Evolutionary conservation across 2,329 filamentous ascomycete genomes (phyloP).

Genomic region (Stachybotrys chlorohalonatus): DNA sequence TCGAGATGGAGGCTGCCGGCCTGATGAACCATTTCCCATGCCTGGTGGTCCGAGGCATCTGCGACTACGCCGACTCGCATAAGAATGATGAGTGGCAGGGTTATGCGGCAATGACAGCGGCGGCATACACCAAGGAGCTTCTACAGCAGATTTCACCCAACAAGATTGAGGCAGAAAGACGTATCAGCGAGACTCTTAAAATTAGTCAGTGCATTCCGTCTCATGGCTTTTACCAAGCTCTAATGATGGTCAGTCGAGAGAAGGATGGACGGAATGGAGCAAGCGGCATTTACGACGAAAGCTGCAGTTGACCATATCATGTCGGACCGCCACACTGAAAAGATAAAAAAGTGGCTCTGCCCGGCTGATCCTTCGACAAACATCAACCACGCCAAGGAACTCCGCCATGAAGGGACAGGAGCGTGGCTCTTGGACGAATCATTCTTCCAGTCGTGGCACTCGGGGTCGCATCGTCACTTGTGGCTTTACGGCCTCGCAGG

Average conservation of each 20-base stretch:
- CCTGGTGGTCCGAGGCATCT: conserved; percentile 23
- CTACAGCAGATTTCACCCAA: conserved; percentile 6
- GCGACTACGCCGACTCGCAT: conserved; percentile 24
- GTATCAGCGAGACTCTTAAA: conserved; percentile 2
- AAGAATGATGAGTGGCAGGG: conserved; percentile 20
- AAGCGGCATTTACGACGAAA: neutral
- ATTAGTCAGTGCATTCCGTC: neutral
- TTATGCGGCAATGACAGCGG: conserved; percentile 19
- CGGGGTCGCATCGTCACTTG: conserved; percentile 6
- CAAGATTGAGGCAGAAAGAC: conserved; percentile 5
- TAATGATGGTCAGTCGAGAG: neutral
- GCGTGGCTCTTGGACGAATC: conserved; percentile 5
- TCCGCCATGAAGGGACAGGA: conserved; percentile 4
- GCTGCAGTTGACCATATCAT: neutral
- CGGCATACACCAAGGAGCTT: conserved; percentile 17
- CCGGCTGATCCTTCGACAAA: conserved; percentile 4
- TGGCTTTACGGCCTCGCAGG: conserved; percentile 11
- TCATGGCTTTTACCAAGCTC: neutral
- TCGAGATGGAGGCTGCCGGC: conserved; percentile 20
- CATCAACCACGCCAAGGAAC: conserved; percentile 3
- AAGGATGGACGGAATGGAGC: neutral
- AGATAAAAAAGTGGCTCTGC: conserved; percentile 7
- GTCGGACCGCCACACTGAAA: neutral
- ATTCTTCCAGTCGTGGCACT: conserved; percentile 6
- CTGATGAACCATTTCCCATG: conserved; percentile 19